Evolutionary conservation across 73 alveolate species (phyloP).

Genomic region (Paramecium caudatum): DNA sequence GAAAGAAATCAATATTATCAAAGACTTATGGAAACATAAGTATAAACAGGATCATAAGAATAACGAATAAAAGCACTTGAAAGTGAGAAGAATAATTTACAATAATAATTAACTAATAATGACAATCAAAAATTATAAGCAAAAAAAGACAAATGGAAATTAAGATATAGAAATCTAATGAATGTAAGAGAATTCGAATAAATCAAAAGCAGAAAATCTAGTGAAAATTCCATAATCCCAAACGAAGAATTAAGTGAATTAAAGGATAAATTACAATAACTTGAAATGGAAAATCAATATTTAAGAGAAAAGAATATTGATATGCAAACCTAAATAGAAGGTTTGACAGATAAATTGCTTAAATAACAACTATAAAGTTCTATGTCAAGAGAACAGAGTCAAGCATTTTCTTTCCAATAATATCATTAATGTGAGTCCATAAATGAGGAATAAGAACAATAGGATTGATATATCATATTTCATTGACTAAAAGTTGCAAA

Average conservation of each 20-base stretch:
- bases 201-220: not conserved
- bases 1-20: slow-evolving; percentile 1
- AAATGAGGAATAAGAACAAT: not conserved
- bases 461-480: slow-evolving; percentile 14
- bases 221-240: not conserved
- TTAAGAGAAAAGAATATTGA: slow-evolving; percentile 56
- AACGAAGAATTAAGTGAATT: not conserved
- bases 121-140: not conserved
- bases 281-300: slow-evolving; percentile 47
- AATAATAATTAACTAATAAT: not conserved
- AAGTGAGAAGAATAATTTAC: not conserved
- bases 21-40: not conserved
- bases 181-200: not conserved
- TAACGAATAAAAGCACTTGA: not conserved
- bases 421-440: slow-evolving; percentile 2
- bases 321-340: not conserved
- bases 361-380: slow-evolving; percentile 55
- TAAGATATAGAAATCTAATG: not conserved
- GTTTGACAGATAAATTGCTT: slow-evolving; percentile 46
- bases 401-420: slow-evolving; percentile 28
- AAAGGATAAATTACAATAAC: slow-evolving; percentile 11
- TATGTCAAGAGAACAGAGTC: slow-evolving; percentile 30
- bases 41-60: not conserved
- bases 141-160: slow-evolving; percentile 63
- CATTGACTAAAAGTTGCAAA: slow-evolving; percentile 55